A percentile compares a stretch with the other conserved stretches of the same genome.
phyloP scores from a whole-genome alignment of 768 basidiomycete species.

The Mycena venus region DNA sequence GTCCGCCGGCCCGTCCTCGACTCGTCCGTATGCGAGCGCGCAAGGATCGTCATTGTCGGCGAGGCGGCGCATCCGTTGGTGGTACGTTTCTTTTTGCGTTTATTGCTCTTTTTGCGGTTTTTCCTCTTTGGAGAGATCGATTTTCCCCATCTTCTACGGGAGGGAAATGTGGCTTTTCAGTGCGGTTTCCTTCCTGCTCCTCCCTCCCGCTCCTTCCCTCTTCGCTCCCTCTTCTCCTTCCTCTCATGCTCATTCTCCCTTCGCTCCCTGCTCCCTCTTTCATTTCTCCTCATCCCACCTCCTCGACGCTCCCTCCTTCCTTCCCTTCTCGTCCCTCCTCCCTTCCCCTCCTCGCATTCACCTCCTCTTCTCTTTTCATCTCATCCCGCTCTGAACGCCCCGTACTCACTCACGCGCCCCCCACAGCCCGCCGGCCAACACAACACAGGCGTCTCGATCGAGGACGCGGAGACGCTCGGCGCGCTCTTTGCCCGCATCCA shows the following conservation, averaged over 20 bases:
- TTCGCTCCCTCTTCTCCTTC: background rate
- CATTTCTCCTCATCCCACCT: no score
- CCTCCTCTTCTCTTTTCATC: no score
- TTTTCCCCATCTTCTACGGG: no score
- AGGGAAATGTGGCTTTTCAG: no score
- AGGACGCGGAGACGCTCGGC: slow-evolving; percentile 74
- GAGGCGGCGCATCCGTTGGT: slow-evolving; percentile 72
- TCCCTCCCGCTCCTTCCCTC: background rate
- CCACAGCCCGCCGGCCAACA: slow-evolving; percentile 68
- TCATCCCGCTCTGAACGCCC: background rate
- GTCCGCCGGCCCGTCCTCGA: slow-evolving; percentile 51
- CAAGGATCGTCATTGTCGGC: slow-evolving; percentile 66
- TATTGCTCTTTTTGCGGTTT: no score
- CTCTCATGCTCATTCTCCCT: no score
- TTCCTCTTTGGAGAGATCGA: no score
- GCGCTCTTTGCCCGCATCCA: slow-evolving; percentile 69
- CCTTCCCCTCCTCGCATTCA: no score
- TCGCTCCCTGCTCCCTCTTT: no score
- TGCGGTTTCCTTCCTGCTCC: no score
- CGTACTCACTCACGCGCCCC: background rate
- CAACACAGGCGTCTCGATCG: slow-evolving; percentile 64
- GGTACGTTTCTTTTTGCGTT: slow-evolving; percentile 42
- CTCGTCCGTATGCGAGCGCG: slow-evolving; percentile 62
- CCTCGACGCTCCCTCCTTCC: no score
- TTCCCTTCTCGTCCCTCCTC: no score